Conservation (phyloP, 306 rosid genomes). For the Lablab purpureus region DNA sequence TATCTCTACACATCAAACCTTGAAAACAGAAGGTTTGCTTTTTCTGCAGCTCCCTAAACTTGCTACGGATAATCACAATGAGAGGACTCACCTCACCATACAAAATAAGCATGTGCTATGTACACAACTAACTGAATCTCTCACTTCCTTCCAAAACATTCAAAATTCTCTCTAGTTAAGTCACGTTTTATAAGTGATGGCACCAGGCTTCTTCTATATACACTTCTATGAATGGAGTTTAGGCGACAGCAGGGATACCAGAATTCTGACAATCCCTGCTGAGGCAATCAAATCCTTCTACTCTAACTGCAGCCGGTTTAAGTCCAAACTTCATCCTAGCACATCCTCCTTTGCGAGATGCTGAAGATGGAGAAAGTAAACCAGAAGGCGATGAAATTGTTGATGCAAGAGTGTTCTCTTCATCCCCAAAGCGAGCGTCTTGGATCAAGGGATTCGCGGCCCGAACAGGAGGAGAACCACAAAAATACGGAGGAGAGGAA, state of each 20-base stretch:
- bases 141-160: constrained; percentile 41
- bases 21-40: constrained; percentile 53
- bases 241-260: constrained; percentile 75
- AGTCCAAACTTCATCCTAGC: constrained; percentile 69
- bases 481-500: constrained; percentile 75
- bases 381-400: constrained; percentile 64
- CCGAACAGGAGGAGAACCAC: constrained; percentile 83
- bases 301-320: constrained; percentile 83
- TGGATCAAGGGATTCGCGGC: constrained; percentile 76
- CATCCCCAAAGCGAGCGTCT: constrained; percentile 76
- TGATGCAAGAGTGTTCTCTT: constrained; percentile 55
- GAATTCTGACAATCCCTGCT: constrained; percentile 80
- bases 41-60: constrained; percentile 45
- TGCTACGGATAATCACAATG: constrained; percentile 34
- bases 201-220: constrained; percentile 70
- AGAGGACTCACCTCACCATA: constrained; percentile 36
- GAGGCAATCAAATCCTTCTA: constrained; percentile 87
- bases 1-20: constrained; percentile 55
- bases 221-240: constrained; percentile 58
- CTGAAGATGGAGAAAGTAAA: constrained; percentile 63
- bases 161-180: constrained; percentile 53
- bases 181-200: constrained; percentile 50
- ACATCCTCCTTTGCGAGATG: constrained; percentile 71
- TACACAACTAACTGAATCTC: constrained; percentile 46
- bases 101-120: constrained; percentile 29